Evolutionary conservation across 1,284 basidiomycete species (phyloP).

Genomic region (Ustilago nuda): DNA sequence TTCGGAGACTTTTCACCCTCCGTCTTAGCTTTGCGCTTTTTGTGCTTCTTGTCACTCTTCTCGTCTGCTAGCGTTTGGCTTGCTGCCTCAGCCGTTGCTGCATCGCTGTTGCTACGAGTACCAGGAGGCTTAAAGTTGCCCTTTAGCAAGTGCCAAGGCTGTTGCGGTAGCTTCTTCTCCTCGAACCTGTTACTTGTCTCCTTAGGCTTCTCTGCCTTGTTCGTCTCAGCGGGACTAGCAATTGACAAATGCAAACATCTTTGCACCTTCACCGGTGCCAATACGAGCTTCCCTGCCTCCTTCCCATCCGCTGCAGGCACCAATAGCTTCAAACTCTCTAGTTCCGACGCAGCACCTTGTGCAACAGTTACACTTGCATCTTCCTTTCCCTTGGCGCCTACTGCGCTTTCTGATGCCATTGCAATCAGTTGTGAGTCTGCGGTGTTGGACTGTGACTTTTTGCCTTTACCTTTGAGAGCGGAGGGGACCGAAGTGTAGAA

Average conservation of each 20-base stretch:
- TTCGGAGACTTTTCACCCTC: constrained; percentile 32
- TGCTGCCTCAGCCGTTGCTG: constrained; percentile 12
- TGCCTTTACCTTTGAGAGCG: constrained; percentile 24
- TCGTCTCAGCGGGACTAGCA: constrained; percentile 36
- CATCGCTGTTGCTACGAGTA: constrained; percentile 4
- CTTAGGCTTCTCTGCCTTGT: constrained; percentile 18
- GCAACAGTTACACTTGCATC: constrained; percentile 23
- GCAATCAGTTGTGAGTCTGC: constrained; percentile 55
- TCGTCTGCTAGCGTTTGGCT: constrained; percentile 12
- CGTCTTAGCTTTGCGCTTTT: constrained; percentile 44
- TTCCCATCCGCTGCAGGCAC: constrained; percentile 35
- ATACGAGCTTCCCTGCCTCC: constrained; percentile 32
- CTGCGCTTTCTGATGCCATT: constrained; percentile 43
- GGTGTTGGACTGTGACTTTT: constrained; percentile 19
- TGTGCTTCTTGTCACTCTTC: constrained; percentile 29
- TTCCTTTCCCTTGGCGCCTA: constrained; percentile 20
- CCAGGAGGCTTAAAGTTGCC: constrained; percentile 41
- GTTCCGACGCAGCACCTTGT: constrained; percentile 47
- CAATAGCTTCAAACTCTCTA: constrained; percentile 44
- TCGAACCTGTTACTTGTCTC: constrained; percentile 24
- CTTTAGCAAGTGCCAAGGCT: constrained; percentile 58
- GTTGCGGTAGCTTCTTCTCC: constrained; percentile 42
- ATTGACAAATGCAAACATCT: constrained; percentile 42
- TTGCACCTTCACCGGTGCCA: constrained; percentile 31
- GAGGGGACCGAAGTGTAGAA: constrained; percentile 34